phyloP scores from a whole-genome alignment of 805 yeast species.

The Candida khao-thaluensis region DNA sequence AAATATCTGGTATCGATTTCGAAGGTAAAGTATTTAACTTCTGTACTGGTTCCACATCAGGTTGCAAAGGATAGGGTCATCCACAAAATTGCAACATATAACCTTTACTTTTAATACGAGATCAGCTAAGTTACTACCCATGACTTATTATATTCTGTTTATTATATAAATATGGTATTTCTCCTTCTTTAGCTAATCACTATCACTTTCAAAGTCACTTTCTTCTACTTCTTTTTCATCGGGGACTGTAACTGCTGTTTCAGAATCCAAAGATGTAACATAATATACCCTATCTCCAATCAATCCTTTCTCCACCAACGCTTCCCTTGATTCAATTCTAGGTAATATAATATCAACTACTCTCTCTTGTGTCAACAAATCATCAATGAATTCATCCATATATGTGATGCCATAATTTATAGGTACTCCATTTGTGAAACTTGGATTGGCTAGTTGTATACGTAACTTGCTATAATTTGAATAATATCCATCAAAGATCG shows the following conservation, averaged over 20 bases:
- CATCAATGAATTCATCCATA: conserved; percentile 77
- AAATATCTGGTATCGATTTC: too few species aligned
- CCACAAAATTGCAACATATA: too few species aligned
- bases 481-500: conserved; percentile 51
- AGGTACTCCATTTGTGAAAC: conserved; percentile 21
- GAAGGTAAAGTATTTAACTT: too few species aligned
- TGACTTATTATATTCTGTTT: too few species aligned
- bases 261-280: conserved; percentile 19
- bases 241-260: conserved; percentile 16
- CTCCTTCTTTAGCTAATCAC: too few species aligned
- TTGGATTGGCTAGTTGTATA: conserved; percentile 29
- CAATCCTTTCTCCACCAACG: conserved; percentile 42
- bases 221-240: too few species aligned
- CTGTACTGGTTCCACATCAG: too few species aligned
- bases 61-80: too few species aligned
- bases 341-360: conserved; percentile 78
- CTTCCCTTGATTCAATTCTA: conserved; percentile 44
- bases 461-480: conserved; percentile 72
- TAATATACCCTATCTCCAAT: conserved; percentile 40
- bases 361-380: conserved; percentile 52
- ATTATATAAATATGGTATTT: too few species aligned
- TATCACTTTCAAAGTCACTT: conserved; percentile 34
- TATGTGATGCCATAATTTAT: conserved; percentile 39
- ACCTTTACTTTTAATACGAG: too few species aligned
- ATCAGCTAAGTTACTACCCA: too few species aligned